phyloP scores from a whole-genome alignment of 1,139 yeast species.

The Taphrina populina region DNA sequence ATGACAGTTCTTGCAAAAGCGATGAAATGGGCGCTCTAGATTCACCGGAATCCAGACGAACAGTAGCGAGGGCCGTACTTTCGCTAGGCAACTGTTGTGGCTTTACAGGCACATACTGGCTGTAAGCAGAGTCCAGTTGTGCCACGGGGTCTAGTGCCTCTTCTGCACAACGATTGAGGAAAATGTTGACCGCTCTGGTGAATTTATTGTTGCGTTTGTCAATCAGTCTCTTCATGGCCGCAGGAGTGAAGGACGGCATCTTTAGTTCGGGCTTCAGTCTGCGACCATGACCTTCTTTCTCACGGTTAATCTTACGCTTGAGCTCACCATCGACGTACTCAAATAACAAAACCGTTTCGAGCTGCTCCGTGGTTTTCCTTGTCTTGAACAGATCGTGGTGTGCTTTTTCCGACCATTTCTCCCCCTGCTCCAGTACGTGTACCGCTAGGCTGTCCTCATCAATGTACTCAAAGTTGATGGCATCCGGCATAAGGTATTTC shows the following conservation, averaged over 20 bases:
- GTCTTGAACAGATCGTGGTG: constrained; percentile 31
- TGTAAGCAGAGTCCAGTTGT: constrained; percentile 47
- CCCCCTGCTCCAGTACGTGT: constrained; percentile 25
- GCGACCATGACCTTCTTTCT: constrained; percentile 41
- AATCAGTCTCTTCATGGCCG: constrained; percentile 60
- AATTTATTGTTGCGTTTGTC: constrained; percentile 60
- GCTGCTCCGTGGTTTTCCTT: constrained; percentile 28
- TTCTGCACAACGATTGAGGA: constrained; percentile 46
- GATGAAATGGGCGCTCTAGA: constrained; percentile 16
- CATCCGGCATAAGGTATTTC: constrained; percentile 63
- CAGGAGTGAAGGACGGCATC: constrained; percentile 52
- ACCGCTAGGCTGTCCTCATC: constrained; percentile 45
- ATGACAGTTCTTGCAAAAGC: constrained; percentile 53
- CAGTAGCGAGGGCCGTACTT: background rate
- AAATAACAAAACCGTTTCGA: constrained; percentile 55
- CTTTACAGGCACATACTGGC: constrained; percentile 52
- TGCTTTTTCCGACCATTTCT: constrained; percentile 38
- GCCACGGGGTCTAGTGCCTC: constrained; percentile 47
- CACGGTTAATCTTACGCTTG: constrained; percentile 44
- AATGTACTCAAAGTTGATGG: constrained; percentile 67
- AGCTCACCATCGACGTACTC: constrained; percentile 73
- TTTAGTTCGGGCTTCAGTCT: constrained; percentile 44
- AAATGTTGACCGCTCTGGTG: constrained; percentile 49
- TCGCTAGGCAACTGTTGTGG: constrained; percentile 1
- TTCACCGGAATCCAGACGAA: constrained; percentile 1